Conservation (phyloP, 768 basidiomycete genomes). For the Russula sp. region DNA sequence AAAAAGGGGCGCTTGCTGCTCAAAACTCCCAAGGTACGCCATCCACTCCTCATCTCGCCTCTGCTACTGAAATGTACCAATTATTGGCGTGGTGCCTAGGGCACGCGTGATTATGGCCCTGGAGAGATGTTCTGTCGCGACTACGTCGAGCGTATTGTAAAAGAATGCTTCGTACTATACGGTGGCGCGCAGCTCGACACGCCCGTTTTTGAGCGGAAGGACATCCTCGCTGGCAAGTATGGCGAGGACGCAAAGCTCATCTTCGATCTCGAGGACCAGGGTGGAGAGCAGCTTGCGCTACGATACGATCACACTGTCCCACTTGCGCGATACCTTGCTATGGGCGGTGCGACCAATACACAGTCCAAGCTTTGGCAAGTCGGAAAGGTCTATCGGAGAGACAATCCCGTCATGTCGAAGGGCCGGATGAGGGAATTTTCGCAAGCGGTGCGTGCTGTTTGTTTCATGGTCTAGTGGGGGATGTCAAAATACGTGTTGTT, state of each 20-base stretch:
- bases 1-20: constrained; percentile 71
- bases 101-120: constrained; percentile 93
- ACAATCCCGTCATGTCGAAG: constrained; percentile 96
- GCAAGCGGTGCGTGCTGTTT: constrained; percentile 68
- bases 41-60: not conserved
- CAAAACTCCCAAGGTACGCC: constrained; percentile 91
- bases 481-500: not conserved
- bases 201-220: constrained; percentile 97
- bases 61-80: not conserved
- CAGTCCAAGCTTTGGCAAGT: constrained; percentile 93
- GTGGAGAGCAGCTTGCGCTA: constrained; percentile 91
- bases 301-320: constrained; percentile 98
- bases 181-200: constrained; percentile 95
- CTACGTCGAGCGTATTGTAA: constrained; percentile 84
- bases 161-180: constrained; percentile 81
- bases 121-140: constrained; percentile 89
- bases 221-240: constrained; percentile 93
- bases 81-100: constrained; percentile 44
- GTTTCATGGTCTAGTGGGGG: not conserved
- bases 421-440: constrained; percentile 98
- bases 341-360: constrained; percentile 77
- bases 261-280: constrained; percentile 96
- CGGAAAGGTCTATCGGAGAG: constrained; percentile 97
- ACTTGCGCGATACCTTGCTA: constrained; percentile 91
- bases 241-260: constrained; percentile 98